Evolutionary conservation across 2,329 filamentous ascomycete genomes (phyloP).

Genomic region (Fusarium bactridioides): DNA sequence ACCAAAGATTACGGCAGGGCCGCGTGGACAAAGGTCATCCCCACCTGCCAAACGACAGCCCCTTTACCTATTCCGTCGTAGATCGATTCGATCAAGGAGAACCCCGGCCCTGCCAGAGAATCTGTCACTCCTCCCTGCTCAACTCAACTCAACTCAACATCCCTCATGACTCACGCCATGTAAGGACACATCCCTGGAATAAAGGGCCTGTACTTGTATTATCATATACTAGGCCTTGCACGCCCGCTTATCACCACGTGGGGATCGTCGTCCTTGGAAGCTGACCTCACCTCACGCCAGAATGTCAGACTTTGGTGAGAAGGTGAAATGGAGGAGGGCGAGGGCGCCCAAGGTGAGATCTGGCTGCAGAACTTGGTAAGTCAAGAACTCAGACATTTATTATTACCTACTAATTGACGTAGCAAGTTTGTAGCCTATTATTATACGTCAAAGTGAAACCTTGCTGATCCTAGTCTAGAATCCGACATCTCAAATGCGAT

Average conservation of each 20-base stretch:
- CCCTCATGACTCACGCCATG: background rate
- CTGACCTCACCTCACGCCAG: background rate
- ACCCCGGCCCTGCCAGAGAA: background rate
- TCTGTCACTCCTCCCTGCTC: background rate
- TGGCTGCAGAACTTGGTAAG: constrained; percentile 21
- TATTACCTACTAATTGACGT: background rate
- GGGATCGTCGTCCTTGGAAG: background rate
- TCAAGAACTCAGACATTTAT: accelerated
- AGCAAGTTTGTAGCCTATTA: background rate
- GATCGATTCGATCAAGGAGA: background rate
- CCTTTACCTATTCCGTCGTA: background rate
- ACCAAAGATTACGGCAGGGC: no score
- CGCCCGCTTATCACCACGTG: background rate
- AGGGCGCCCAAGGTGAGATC: constrained; percentile 12
- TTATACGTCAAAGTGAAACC: accelerated
- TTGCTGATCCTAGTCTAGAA: background rate
- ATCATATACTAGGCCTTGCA: background rate
- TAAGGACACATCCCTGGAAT: background rate
- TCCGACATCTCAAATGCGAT: constrained; percentile 23
- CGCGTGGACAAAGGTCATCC: background rate
- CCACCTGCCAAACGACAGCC: background rate
- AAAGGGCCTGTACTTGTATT: background rate
- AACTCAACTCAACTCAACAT: no score
- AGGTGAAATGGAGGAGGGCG: constrained; percentile 6
- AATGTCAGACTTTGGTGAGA: background rate